Base-by-base conservation (phyloP, 352 stramenopile species). In the Globisporangium parvum region DNA sequence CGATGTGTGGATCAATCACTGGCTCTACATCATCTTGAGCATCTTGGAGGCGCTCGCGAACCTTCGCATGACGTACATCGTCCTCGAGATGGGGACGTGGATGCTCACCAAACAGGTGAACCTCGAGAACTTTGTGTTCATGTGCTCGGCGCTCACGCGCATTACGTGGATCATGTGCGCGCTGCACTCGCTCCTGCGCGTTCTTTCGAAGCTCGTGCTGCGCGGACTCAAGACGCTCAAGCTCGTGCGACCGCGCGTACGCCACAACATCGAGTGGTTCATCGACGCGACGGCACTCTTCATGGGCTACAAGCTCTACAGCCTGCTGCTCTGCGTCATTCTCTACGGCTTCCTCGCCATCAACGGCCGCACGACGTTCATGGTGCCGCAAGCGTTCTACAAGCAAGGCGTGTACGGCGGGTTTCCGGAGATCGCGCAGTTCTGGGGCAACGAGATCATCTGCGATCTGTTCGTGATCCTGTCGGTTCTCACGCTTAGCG, bases 1-100 rank as follows among this genome's bases (percentile, higher is more conserved):
- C 1, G 73, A 85, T 24, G 56, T 82, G 2, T 86, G 77, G 77
- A 80, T 86, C 53, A 88, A 85, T 54, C 75, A 88, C 48, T 88
- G 77, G 77, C 60, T 86, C 1, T 88, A 86, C 59, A 84, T 85
- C 8, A 37, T 66, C 2, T 42, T 86, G 0, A 86, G 77, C 52
- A 76, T 85, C 17, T 46, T 85, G 35, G 75, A 88, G 12, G 58
- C 73, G 6, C 52, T 85, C 9, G 51, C 67, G 1, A 82, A 70
- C 50, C 15, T 85, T 0, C 69, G 75, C 0, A 64, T 75, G 53
- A 82, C 62, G 10, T 86, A 85, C 47, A 62, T 70, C 8, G 60
- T 75, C 2, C 59, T 77, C 3, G 53, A 79, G 24, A 73, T 83
- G 18, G 77, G 73, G 4, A 71, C 74, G 41, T 87, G 64, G 62